Conservation (phyloP, 306 rosid species). For the Casuarina glauca region DNA sequence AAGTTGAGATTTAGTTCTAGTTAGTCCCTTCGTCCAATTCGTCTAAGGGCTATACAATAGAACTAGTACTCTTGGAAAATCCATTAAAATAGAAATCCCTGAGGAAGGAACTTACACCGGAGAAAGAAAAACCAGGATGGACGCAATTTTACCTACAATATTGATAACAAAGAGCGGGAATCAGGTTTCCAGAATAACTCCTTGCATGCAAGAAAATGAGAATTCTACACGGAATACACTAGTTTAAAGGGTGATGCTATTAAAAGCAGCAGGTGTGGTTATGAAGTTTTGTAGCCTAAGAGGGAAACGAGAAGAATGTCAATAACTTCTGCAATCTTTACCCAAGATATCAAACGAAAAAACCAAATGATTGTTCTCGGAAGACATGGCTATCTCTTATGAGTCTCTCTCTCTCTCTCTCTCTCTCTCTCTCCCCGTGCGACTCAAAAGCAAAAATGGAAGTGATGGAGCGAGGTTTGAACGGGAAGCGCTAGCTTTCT, state of each 20-base stretch:
- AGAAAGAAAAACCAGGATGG: constrained; percentile 80
- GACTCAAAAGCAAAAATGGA: background rate
- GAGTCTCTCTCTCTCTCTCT: constrained; percentile 9
- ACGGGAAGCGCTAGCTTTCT: constrained; percentile 13
- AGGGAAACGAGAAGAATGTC: background rate
- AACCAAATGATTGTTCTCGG: constrained; percentile 35
- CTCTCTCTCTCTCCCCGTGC: too few relatives aligned
- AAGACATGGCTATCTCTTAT: constrained; percentile 17
- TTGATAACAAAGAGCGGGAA: constrained; percentile 3
- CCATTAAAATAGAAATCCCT: background rate
- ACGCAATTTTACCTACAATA: constrained; percentile 64
- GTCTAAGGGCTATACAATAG: too few relatives aligned
- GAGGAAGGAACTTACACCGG: constrained; percentile 63
- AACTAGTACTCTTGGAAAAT: background rate
- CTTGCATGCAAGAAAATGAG: too few relatives aligned
- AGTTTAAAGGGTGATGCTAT: background rate
- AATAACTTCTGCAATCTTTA: constrained; percentile 9
- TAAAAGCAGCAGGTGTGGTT: too few relatives aligned
- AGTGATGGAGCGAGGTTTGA: constrained; percentile 23
- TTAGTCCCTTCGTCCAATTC: background rate
- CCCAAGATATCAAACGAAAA: constrained; percentile 72
- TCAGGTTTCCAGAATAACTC: background rate
- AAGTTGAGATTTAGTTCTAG: background rate
- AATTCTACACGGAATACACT: background rate
- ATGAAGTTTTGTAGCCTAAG: background rate